Percentiles rank a stretch among this genome's conserved stretches.
Conservation (phyloP, 2,329 filamentous ascomycete genomes). For the Didymella lethalis region DNA sequence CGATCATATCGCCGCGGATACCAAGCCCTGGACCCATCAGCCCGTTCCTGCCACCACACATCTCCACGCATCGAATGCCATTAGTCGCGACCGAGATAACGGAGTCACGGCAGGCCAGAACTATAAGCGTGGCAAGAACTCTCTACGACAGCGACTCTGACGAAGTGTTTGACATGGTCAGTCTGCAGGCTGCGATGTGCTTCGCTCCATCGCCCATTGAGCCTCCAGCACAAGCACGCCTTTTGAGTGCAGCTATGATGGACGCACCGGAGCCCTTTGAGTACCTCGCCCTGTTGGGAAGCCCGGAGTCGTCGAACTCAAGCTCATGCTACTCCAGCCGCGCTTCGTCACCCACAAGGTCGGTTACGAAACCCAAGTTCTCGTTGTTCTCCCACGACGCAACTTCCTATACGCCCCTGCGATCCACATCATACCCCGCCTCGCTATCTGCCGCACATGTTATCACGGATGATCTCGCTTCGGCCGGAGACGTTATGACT, state of each 20-base stretch:
- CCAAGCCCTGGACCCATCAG: conserved; percentile 16
- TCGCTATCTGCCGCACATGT: background rate
- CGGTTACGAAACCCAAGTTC: background rate
- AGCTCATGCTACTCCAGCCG: conserved; percentile 16
- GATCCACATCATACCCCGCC: background rate
- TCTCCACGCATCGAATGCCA: conserved; percentile 1
- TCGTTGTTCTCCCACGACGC: conserved; percentile 1
- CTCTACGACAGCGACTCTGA: conserved; percentile 13
- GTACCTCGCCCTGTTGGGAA: conserved; percentile 4
- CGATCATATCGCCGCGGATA: conserved; percentile 16
- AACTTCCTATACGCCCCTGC: background rate
- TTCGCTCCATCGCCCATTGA: conserved; percentile 10
- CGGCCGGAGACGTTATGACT: background rate
- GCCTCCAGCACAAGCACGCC: conserved; percentile 10
- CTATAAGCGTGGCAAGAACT: background rate
- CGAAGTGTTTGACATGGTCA: conserved; percentile 10
- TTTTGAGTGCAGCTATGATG: conserved; percentile 2
- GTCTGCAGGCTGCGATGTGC: conserved; percentile 11
- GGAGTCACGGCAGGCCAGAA: background rate
- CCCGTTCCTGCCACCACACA: conserved; percentile 17
- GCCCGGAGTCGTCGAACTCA: conserved; percentile 1
- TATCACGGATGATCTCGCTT: background rate
- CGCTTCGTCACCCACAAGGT: conserved; percentile 9
- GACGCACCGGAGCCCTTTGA: conserved; percentile 1
- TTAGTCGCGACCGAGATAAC: background rate